Evolutionary conservation across 2,329 filamentous ascomycete species (phyloP).

Genomic region (Akanthomyces muscarius): DNA sequence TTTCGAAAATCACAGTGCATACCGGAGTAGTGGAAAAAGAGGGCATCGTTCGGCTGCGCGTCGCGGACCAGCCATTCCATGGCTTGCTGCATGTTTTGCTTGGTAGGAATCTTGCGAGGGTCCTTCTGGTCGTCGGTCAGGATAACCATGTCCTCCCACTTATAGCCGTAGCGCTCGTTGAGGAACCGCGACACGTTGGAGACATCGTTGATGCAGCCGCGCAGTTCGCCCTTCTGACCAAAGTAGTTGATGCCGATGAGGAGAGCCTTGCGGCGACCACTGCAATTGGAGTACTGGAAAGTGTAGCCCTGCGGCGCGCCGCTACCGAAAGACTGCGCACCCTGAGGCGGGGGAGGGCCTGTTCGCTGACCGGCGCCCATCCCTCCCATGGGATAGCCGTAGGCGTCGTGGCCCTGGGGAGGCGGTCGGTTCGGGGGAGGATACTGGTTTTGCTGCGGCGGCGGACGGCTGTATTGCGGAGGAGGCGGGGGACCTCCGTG

Average conservation of each 20-base stretch:
- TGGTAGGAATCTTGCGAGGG: constrained; percentile 68
- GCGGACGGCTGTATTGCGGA: constrained; percentile 23
- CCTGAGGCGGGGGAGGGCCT: constrained; percentile 43
- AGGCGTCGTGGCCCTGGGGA: constrained; percentile 40
- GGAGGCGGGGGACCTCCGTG: constrained; percentile 19
- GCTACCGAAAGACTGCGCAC: constrained; percentile 57
- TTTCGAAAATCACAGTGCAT: constrained; percentile 19
- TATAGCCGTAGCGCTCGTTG: constrained; percentile 64
- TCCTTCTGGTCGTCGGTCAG: constrained; percentile 72
- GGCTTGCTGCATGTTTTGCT: constrained; percentile 67
- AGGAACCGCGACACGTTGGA: constrained; percentile 72
- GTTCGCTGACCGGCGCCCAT: constrained; percentile 26
- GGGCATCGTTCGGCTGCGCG: constrained; percentile 68
- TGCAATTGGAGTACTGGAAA: constrained; percentile 74
- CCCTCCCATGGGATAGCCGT: constrained; percentile 42
- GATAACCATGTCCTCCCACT: constrained; percentile 75
- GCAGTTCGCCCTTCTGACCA: constrained; percentile 64
- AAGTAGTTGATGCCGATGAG: constrained; percentile 82
- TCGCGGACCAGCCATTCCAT: constrained; percentile 73
- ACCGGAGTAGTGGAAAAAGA: constrained; percentile 76
- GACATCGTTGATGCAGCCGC: constrained; percentile 77
- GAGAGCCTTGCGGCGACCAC: constrained; percentile 67
- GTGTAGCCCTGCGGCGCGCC: constrained; percentile 66
- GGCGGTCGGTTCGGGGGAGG: constrained; percentile 30
- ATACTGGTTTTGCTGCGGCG: constrained; percentile 20